A percentile compares a stretch with the other conserved stretches of the same genome.
These are phyloP conservation scores for Tephrocybe sp. DNA, from an alignment of 768 basidiomycete genomes.

Conservation along the genomic window DNA sequence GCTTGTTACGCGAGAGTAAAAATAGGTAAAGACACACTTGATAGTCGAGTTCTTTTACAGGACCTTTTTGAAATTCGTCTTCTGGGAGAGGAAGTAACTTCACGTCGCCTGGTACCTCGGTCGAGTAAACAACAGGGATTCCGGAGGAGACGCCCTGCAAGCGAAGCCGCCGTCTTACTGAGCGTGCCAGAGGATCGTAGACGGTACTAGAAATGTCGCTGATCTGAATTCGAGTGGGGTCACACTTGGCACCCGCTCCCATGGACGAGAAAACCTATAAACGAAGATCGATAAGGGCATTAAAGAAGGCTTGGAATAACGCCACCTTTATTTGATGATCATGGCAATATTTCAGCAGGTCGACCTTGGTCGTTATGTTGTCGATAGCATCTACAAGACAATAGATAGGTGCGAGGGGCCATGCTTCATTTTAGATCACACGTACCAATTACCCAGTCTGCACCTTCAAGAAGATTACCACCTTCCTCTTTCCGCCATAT, in stretches of 20 bases:
- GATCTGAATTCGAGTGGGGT: conserved; percentile 94
- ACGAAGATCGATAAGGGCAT: no score
- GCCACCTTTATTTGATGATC: conserved; percentile 76
- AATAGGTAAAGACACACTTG: background rate
- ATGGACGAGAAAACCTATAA: conserved; percentile 91
- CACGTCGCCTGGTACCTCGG: conserved; percentile 87
- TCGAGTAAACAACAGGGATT: conserved; percentile 92
- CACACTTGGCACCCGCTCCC: conserved; percentile 93
- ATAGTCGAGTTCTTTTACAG: conserved; percentile 73
- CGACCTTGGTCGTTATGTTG: conserved; percentile 95
- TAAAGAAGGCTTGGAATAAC: no score
- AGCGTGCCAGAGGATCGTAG: conserved; percentile 92
- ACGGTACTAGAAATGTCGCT: conserved; percentile 89
- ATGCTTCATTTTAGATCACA: background rate
- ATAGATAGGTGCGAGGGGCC: background rate
- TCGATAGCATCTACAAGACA: conserved; percentile 80
- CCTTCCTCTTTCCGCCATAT: conserved; percentile 87
- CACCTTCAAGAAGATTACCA: conserved; percentile 68
- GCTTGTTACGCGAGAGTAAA: background rate
- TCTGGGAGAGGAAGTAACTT: conserved; percentile 87
- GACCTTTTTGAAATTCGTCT: conserved; percentile 87
- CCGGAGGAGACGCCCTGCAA: conserved; percentile 57
- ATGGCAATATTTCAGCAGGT: conserved; percentile 86
- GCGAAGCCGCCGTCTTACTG: conserved; percentile 78
- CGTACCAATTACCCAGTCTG: conserved; percentile 92